phyloP scores from a whole-genome alignment of 2,329 filamentous ascomycete genomes.

The Harringtonia lauricola region DNA sequence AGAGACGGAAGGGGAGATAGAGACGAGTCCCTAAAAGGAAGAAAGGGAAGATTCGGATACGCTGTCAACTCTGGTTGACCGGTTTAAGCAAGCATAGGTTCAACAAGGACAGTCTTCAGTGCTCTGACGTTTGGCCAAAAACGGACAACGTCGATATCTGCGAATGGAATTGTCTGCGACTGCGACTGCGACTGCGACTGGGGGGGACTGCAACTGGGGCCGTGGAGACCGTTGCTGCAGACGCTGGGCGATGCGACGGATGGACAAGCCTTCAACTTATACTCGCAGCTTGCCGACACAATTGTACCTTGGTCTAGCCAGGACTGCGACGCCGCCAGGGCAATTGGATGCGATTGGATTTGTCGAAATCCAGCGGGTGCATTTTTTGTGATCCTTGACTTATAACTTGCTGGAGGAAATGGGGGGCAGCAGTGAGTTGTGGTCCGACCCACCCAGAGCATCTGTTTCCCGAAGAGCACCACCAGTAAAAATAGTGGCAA shows the following conservation, averaged over 20 bases:
- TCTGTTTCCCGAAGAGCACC: not conserved
- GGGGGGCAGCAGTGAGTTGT: not conserved
- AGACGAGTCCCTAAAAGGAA: too few species aligned
- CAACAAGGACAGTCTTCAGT: not conserved
- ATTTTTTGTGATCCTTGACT: not conserved
- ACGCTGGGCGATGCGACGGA: too few species aligned
- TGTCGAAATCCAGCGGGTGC: not conserved
- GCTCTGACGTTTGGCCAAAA: not conserved
- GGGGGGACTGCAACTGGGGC: not conserved
- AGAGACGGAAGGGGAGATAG: not conserved
- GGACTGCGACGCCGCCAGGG: too few species aligned
- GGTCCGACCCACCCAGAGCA: not conserved
- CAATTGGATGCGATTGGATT: too few species aligned
- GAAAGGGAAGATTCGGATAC: too few species aligned
- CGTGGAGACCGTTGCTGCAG: not conserved
- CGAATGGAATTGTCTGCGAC: too few species aligned
- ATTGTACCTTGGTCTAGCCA: too few species aligned
- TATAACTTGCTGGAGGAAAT: not conserved
- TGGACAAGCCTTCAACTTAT: too few species aligned
- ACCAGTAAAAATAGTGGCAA: constrained; percentile 1
- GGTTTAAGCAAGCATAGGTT: not conserved
- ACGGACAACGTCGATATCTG: too few species aligned
- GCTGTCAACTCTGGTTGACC: not conserved
- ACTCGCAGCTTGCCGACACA: too few species aligned
- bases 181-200: not conserved